Conservation (phyloP, 129 eudicot species). For the carrot (Daucus carota) region DH1_v3.0 NC_030387.2:12976001-12976500, state of each 20-base stretch:
- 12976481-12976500: no score
- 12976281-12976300: constrained; percentile 1
- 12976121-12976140: constrained; percentile 86
- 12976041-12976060: constrained; percentile 82
- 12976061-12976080: constrained; percentile 90
- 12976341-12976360: not conserved
- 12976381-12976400: not conserved
- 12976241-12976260: constrained; percentile 79
- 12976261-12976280: constrained; percentile 19
- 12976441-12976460: not conserved
- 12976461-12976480: not conserved
- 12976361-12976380: not conserved
- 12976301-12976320: not conserved
- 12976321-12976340: not conserved
- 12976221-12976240: constrained; percentile 87
- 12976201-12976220: constrained; percentile 76
- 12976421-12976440: not conserved
- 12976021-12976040: constrained; percentile 97
- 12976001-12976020: constrained; percentile 88
- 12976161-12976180: constrained; percentile 72
- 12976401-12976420: no score
- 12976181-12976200: constrained; percentile 69
- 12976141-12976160: constrained; percentile 70
- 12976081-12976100: constrained; percentile 86
- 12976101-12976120: constrained; percentile 66